Evolutionary conservation across 805 yeast species (phyloP).

Genomic region (Jamesozyma piceae): DNA sequence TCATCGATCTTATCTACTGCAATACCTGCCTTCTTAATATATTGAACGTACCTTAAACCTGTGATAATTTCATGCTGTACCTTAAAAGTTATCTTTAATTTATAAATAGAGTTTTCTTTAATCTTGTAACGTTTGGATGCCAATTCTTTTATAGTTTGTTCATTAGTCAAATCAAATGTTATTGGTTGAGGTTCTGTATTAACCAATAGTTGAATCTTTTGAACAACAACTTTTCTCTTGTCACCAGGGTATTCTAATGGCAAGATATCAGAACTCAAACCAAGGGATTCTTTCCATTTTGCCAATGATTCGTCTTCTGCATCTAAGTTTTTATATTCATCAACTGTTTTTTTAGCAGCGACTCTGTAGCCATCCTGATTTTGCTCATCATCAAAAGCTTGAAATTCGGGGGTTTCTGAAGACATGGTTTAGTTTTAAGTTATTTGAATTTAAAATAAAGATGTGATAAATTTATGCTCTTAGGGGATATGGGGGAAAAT

Average conservation of each 20-base stretch:
- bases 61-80: constrained; percentile 88
- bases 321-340: constrained; percentile 73
- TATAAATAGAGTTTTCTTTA: constrained; percentile 70
- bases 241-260: constrained; percentile 62
- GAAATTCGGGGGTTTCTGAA: constrained; percentile 30
- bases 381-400: constrained; percentile 22
- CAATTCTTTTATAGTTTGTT: constrained; percentile 45
- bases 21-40: constrained; percentile 78
- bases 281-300: constrained; percentile 86
- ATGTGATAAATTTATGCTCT: too few relatives aligned
- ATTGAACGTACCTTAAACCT: constrained; percentile 78
- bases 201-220: constrained; percentile 63
- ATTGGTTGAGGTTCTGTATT: constrained; percentile 60
- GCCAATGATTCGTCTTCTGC: constrained; percentile 85
- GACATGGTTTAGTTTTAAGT: constrained; percentile 13
- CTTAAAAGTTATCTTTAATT: constrained; percentile 63
- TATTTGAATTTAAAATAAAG: too few relatives aligned
- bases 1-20: constrained; percentile 79
- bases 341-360: constrained; percentile 61
- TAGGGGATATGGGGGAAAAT: too few relatives aligned
- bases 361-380: constrained; percentile 26
- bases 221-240: constrained; percentile 65
- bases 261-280: constrained; percentile 52
- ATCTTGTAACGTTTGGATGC: constrained; percentile 62
- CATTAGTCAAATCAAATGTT: constrained; percentile 57